A percentile compares a stretch with the other conserved stretches of the same genome.
Conservation (phyloP, 192 early-diverging fungal species). For the Podila epicladia region DNA sequence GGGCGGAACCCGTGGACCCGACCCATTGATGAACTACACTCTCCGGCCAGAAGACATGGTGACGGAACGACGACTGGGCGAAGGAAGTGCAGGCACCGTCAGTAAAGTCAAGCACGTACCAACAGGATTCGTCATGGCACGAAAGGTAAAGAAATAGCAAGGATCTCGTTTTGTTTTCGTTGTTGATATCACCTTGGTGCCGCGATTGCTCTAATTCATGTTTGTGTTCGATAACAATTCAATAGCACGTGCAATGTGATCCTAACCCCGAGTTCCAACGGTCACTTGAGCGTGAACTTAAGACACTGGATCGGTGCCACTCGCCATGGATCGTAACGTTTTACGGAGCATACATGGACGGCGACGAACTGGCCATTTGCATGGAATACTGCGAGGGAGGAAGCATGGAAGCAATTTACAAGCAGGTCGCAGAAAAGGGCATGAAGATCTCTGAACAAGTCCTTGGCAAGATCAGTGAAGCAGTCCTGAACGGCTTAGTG, state of each 20-base stretch:
- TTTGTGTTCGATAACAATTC: not conserved
- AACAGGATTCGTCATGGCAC: conserved; percentile 86
- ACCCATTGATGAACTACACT: conserved; percentile 40
- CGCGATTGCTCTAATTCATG: not conserved
- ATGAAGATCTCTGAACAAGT: conserved; percentile 90
- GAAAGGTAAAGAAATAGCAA: conserved; percentile 72
- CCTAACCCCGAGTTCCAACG: conserved; percentile 71
- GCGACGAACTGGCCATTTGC: conserved; percentile 88
- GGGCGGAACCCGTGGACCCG: conserved; percentile 35
- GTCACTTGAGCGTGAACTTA: conserved; percentile 92
- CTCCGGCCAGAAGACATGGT: conserved; percentile 77
- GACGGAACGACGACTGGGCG: conserved; percentile 82
- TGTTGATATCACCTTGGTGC: not conserved
- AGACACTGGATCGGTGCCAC: conserved; percentile 88
- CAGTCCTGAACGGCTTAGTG: conserved; percentile 91
- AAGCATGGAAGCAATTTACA: conserved; percentile 93
- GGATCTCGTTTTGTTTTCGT: not conserved
- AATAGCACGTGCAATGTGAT: conserved; percentile 48
- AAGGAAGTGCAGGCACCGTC: conserved; percentile 81
- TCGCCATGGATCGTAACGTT: conserved; percentile 95
- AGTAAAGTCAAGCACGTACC: conserved; percentile 84
- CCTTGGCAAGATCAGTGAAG: conserved; percentile 87
- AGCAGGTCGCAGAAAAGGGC: conserved; percentile 68
- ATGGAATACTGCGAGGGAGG: conserved; percentile 98
- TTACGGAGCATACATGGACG: conserved; percentile 91